Percentiles rank a stretch among this genome's conserved stretches.
Evolutionary conservation across 352 stramenopile species (phyloP).

Genomic region (Blastocystis sp.): DNA sequence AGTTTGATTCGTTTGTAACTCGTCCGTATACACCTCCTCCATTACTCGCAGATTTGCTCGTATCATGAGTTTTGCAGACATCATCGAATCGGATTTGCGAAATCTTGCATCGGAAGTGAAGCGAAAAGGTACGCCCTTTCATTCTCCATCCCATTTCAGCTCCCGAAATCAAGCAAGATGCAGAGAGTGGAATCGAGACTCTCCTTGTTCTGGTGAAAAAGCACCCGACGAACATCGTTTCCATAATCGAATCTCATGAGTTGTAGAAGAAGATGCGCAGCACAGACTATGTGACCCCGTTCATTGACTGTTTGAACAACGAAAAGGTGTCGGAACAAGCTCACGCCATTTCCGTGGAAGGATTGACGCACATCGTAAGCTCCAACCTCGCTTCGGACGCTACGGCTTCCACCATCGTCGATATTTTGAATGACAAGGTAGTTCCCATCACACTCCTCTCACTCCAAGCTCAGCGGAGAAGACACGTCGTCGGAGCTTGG

Average conservation of each 20-base stretch:
- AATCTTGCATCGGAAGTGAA: neutral
- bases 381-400: constrained; percentile 17
- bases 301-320: constrained; percentile 29
- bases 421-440: neutral
- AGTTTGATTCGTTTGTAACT: neutral
- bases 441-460: neutral
- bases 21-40: too few species aligned
- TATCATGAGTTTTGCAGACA: neutral
- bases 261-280: constrained; percentile 33
- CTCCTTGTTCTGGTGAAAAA: constrained; percentile 8
- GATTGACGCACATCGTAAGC: neutral
- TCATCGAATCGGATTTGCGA: constrained; percentile 30
- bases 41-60: too few species aligned
- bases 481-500: neutral
- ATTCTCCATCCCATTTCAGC: neutral
- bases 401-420: neutral
- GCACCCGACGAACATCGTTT: neutral
- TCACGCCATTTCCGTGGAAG: neutral
- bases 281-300: constrained; percentile 15
- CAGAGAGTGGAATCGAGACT: constrained; percentile 12
- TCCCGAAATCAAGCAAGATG: neutral
- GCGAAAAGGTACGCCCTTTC: neutral
- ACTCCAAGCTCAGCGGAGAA: neutral
- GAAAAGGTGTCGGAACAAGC: neutral
- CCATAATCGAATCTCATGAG: neutral